Evolutionary conservation across 306 rosid genomes (phyloP), one percentile per base, ranked within the genome.

Genomic region (Phaseolus lunatus): DNA sequence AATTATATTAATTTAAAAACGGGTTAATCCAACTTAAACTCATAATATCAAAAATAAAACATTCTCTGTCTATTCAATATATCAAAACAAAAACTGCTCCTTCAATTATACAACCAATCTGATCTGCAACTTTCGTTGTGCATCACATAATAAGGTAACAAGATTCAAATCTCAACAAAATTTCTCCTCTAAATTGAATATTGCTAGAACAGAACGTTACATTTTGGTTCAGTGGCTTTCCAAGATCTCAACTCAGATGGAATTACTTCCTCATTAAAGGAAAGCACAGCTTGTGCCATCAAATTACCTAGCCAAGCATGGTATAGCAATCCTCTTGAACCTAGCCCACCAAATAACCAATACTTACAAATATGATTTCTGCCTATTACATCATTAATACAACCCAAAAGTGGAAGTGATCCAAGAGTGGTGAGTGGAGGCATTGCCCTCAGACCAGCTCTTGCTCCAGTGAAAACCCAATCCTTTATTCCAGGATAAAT

Each of bases 361-460:
- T 86, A 92, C 77, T 87, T 83, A 77, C 92, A 87, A 45, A 67
- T 76, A 48, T 33, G 56, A 59, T 72, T 84, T 22, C 65, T 47
- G 15, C 86, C 90, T 4, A 92, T 66, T 2, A 88, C 29, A 76
- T 87, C 92, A 78, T 95, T 73, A 50, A 92, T 81, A 73, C 93
- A 87, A 59, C 98, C 98, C 89, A 92, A 77, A 73, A 92, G 92
- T 41, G 97, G 97, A 78, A 90, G 96, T 12, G 98, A 92, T 39
- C 97, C 98, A 27, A 65, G 75, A 35, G 93, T 82, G 58, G 91
- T 87, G 77, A 92, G 90, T 31, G 97, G 98, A 1, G 98, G 97
- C 97, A 95, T 92, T 84, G 98, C 97, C 86, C 98, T 89, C 13
- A 95, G 92, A 73, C 97, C 98, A 67, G 96, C 97, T 78, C 85